phyloP scores from a whole-genome alignment of 768 basidiomycete genomes.

The Trametes cingulata region DNA sequence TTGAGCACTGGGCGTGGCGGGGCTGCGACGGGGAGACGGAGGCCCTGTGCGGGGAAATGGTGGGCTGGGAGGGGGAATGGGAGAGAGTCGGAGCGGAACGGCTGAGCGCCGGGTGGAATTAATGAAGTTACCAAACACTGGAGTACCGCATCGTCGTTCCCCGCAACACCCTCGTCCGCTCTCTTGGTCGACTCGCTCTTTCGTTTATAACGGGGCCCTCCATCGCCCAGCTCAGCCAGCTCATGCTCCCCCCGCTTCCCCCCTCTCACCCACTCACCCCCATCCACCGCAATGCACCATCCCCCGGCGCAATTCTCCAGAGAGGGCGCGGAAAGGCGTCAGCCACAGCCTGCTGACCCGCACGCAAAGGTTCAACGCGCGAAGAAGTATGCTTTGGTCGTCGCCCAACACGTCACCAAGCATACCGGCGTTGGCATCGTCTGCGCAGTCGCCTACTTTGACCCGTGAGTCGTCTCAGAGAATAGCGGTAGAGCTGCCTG shows the following conservation, averaged over 20 bases:
- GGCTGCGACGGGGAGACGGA: background rate
- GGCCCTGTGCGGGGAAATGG: background rate
- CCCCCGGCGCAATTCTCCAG: background rate
- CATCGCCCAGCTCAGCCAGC: slow-evolving; percentile 1
- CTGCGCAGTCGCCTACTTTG: slow-evolving; percentile 87
- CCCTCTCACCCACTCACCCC: slow-evolving; percentile 1
- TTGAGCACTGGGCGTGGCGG: background rate
- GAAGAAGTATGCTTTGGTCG: slow-evolving; percentile 11
- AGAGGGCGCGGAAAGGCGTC: background rate
- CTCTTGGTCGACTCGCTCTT: slow-evolving; percentile 9
- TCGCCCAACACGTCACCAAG: slow-evolving; percentile 49
- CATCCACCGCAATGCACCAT: background rate
- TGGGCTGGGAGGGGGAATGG: too few relatives aligned
- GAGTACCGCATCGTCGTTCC: slow-evolving; percentile 26
- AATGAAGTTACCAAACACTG: slow-evolving; percentile 2
- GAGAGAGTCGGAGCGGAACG: slow-evolving; percentile 10
- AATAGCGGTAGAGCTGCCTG: slow-evolving; percentile 1
- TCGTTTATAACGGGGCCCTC: slow-evolving; percentile 11
- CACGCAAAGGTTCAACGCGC: background rate
- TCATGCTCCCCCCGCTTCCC: slow-evolving; percentile 14
- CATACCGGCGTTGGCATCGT: slow-evolving; percentile 85
- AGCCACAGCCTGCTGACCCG: background rate
- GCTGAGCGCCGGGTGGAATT: slow-evolving; percentile 7
- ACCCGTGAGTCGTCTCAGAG: slow-evolving; percentile 57
- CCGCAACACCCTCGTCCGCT: slow-evolving; percentile 11